phyloP scores from a whole-genome alignment of 2,329 filamentous ascomycete species.

The Trichoderma sp. region DNA sequence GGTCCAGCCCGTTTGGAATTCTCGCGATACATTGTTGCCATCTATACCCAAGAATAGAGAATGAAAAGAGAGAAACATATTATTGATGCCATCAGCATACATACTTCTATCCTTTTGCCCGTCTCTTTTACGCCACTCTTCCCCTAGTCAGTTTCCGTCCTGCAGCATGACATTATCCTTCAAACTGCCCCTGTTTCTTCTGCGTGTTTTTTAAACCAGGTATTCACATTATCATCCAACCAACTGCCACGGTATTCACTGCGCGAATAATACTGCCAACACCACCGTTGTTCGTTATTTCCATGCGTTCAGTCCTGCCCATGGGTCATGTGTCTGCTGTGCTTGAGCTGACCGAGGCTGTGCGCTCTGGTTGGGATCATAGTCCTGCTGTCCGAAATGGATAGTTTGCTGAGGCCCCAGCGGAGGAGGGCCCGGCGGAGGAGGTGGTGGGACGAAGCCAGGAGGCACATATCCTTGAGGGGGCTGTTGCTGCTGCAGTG shows the following conservation, averaged over 20 bases:
- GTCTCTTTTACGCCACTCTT: background rate
- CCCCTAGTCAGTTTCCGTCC: background rate
- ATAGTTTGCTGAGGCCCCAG: conserved; percentile 62
- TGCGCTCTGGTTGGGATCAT: conserved; percentile 34
- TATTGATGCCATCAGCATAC: background rate
- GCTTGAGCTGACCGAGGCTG: conserved; percentile 35
- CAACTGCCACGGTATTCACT: background rate
- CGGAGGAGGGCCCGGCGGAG: conserved; percentile 61
- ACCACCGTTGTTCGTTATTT: conserved; percentile 36
- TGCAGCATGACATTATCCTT: background rate
- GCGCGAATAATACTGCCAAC: background rate
- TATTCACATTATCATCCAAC: background rate
- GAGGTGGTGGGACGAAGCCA: conserved; percentile 62
- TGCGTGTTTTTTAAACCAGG: background rate
- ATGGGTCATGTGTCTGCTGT: conserved; percentile 48
- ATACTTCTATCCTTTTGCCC: background rate
- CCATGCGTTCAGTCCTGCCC: conserved; percentile 54
- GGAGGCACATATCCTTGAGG: conserved; percentile 48
- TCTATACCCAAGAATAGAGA: background rate
- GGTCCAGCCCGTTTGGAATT: background rate
- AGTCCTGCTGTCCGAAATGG: conserved; percentile 46
- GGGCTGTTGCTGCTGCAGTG: conserved; percentile 24
- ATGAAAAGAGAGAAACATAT: background rate
- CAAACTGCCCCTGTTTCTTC: background rate
- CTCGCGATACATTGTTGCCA: background rate